phyloP scores from a whole-genome alignment of 768 basidiomycete species.

The Leccinellum luteum region DNA sequence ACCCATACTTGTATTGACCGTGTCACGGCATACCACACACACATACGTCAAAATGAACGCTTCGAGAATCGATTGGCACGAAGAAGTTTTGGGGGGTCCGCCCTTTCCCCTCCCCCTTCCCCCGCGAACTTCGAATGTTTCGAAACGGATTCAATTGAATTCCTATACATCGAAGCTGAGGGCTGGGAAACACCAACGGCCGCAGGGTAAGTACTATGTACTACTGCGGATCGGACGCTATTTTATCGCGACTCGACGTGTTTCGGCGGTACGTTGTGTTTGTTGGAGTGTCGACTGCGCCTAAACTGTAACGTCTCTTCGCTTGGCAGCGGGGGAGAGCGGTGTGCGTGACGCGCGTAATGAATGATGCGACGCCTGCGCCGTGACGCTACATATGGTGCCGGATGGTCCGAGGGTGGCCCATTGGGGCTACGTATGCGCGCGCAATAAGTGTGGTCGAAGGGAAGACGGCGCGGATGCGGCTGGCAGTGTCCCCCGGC shows the following conservation, averaged over 20 bases:
- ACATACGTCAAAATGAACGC: neutral
- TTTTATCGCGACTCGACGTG: neutral
- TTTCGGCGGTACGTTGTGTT: neutral
- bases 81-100: neutral
- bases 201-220: neutral
- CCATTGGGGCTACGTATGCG: too few relatives aligned
- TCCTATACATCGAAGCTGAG: neutral
- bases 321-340: too few relatives aligned
- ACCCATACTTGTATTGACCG: neutral
- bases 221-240: neutral
- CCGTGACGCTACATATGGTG: too few relatives aligned
- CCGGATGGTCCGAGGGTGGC: too few relatives aligned
- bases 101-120: neutral
- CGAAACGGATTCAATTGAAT: neutral
- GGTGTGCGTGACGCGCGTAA: too few relatives aligned
- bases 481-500: too few relatives aligned
- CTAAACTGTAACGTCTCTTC: too few relatives aligned
- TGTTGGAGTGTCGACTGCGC: neutral
- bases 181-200: neutral
- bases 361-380: too few relatives aligned
- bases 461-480: too few relatives aligned
- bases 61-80: neutral
- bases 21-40: neutral
- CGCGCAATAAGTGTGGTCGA: too few relatives aligned
- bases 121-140: neutral